Evolutionary conservation across 2,329 filamentous ascomycete species (phyloP), one percentile per base, ranked within the genome.

Genomic region (Colletotrichum simmondsii): DNA sequence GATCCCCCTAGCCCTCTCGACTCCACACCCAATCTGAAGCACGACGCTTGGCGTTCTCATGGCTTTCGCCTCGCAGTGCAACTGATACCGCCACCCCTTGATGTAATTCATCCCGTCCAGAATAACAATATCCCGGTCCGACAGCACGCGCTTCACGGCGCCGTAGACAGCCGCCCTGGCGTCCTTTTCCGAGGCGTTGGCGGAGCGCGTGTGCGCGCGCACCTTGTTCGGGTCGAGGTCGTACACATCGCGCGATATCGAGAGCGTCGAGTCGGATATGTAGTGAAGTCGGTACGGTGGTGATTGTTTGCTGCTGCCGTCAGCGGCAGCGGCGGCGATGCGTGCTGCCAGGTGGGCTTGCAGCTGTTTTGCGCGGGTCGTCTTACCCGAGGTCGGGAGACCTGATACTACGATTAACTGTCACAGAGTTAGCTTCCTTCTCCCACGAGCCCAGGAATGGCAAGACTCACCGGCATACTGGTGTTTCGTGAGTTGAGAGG

Each of bases 81-180:
- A 86, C 85, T 97, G 94, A 81, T 97, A 97, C 61, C 94, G 88
- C 90, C 94, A 97, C 49, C 94, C 94, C 82, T 97, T 97, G 84
- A 97, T 97, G 83, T 97, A 97, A 82, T 97, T 97, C 73, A 94
- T 85, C 1, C 92, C 91, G 80, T 97, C 94, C 19, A 95, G 89
- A 59, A 97, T 90, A 65, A 97, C 93, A 71, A 97, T 91, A 78
- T 94, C 92, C 77, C 91, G 90, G 69, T 91, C 89, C 73, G 89
- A 91, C 35, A 97, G 87, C 61, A 92, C 88, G 56, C 94, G 88
- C 86, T 96, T 96, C 58, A 96, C 92, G 73, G 94, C 93, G 73
- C 89, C 94, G 80, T 93, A 94, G 68, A 94, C 87, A 54, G 91
- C 88, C 2, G 94, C 94, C 30, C 94, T 90, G 1, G 94, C 94